phyloP scores from a whole-genome alignment of 2,329 filamentous ascomycete genomes.

The Aspergillus clavatus region DNA sequence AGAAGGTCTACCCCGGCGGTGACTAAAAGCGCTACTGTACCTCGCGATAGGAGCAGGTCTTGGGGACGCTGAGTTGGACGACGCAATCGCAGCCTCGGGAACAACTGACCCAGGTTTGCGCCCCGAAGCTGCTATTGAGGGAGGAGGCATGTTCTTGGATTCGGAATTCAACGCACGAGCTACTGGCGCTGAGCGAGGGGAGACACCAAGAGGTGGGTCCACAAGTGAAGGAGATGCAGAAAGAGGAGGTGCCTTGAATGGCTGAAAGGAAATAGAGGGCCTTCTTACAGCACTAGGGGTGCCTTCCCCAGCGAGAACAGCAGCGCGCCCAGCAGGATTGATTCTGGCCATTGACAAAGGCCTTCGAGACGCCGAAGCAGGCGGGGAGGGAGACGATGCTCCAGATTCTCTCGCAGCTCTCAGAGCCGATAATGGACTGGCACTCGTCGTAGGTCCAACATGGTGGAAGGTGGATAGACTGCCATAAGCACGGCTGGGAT shows the following conservation, averaged over 20 bases:
- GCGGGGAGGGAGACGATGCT: constrained; percentile 47
- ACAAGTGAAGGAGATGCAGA: constrained; percentile 72
- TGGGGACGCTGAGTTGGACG: constrained; percentile 69
- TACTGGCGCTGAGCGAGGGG: constrained; percentile 46
- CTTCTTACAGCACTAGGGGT: constrained; percentile 56
- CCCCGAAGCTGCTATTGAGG: constrained; percentile 34
- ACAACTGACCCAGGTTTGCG: constrained; percentile 48
- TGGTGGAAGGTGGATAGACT: constrained; percentile 83
- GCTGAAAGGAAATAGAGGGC: constrained; percentile 84
- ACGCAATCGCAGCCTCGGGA: constrained; percentile 58
- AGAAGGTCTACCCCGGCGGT: constrained; percentile 72
- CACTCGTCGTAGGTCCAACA: constrained; percentile 68
- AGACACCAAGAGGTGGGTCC: constrained; percentile 47
- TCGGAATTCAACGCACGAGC: constrained; percentile 40
- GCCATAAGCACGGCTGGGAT: constrained; percentile 76
- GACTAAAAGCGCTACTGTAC: constrained; percentile 92
- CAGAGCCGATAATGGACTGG: constrained; percentile 80
- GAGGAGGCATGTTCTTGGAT: constrained; percentile 35
- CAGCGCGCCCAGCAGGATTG: constrained; percentile 28
- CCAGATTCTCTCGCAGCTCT: constrained; percentile 59
- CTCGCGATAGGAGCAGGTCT: constrained; percentile 71
- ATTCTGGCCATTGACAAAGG: constrained; percentile 37
- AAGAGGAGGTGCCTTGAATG: constrained; percentile 94
- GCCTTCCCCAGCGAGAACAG: constrained; percentile 44
- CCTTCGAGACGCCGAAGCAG: constrained; percentile 48